These are phyloP conservation scores for Lasiosphaeriaceae sp. DNA, from an alignment of 495 filamentous ascomycete species.

Conservation along the genomic window DNA sequence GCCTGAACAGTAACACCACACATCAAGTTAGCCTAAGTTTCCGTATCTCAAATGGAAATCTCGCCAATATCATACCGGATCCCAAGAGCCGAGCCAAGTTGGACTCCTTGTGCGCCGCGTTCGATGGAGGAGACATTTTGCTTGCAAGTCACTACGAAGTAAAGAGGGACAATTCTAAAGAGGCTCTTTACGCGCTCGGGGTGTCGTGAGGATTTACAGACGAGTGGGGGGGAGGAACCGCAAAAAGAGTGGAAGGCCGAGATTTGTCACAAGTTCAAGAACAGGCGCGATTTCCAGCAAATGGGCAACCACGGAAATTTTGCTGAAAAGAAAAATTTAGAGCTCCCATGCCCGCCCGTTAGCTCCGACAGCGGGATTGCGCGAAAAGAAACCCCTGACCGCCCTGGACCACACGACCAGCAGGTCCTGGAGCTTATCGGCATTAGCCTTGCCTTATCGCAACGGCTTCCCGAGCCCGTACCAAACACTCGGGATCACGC, in stretches of 20 bases:
- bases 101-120: constrained; percentile 79
- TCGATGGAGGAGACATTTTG: constrained; percentile 48
- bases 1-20: constrained; percentile 45
- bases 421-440: constrained; percentile 8
- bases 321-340: constrained; percentile 13
- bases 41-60: neutral
- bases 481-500: neutral
- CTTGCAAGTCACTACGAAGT: neutral
- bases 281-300: neutral
- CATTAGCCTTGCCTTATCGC: constrained; percentile 13
- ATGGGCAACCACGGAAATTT: constrained; percentile 6
- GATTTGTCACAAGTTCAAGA: neutral
- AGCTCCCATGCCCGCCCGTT: constrained; percentile 1
- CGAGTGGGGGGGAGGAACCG: neutral
- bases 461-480: neutral
- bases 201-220: neutral
- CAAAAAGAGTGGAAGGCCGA: neutral
- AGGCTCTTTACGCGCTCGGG: neutral
- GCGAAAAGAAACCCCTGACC: neutral
- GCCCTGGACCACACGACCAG: neutral
- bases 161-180: constrained; percentile 1
- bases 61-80: constrained; percentile 61
- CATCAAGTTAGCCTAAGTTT: neutral
- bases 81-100: constrained; percentile 81
- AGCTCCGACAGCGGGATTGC: constrained; percentile 21